Evolutionary conservation across 129 eudicot genomes (phyloP), one percentile per base, ranked within the genome.

Genomic region (Centella asiatica): DNA sequence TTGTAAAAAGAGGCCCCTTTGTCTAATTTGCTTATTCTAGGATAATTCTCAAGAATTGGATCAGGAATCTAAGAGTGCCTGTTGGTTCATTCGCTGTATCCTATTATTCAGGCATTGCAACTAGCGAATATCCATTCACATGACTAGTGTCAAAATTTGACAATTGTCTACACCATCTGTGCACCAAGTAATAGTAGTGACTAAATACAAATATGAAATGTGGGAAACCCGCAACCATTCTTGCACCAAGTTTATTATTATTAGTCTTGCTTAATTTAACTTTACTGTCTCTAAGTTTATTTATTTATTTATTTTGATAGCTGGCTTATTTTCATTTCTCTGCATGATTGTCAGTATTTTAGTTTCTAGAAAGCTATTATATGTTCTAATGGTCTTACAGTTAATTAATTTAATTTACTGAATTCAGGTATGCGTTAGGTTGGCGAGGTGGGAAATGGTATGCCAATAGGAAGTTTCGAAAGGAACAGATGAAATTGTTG

Each of bases 391-490:
- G 13, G 47, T n/a, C 47, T 42, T 42, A 12, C 47, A 42, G 5
- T 42, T 42, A 11, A 17, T 42, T 4, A 11, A 11, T 42, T 42
- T 4, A 42, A 4, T n/a, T 42, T 42, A n/a, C 4, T 56, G 50
- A 13, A 10, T 55, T 72, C 92, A 93, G 99, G 72, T 87, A 82
- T 47, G 81, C 79, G 58, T 72, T 93, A 70, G 99, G 99, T 57
- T 87, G 96, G 96, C 82, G 96, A 67, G 96, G 99, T 34, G 99
- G 99, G 56, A 83, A 66, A 50, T 87, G 96, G 99, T 93, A 75
- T 62, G 86, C 86, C 44, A 78, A 80, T 51, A 82, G 99, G 63
- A 80, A 78, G 67, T 84, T 87, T 60, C 72, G 84, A 75, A 93
- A 68, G 80, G 96, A 93, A 56, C 99, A 93, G 69, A 87, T 84